phyloP scores from a whole-genome alignment of 2,329 filamentous ascomycete genomes.

The Exophiala aquamarina region DNA sequence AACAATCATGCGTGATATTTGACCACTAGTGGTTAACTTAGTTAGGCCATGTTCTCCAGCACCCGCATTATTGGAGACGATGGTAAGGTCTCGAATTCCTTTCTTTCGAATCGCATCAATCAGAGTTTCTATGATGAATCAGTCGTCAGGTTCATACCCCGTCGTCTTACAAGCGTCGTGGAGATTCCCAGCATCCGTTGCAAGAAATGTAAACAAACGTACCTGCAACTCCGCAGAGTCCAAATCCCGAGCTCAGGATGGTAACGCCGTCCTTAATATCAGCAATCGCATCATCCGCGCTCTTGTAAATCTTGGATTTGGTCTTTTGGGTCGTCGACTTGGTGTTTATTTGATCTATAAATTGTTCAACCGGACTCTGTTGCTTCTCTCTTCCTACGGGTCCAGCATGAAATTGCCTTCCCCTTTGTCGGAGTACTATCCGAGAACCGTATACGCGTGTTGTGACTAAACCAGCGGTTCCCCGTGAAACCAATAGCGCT shows the following conservation, averaged over 20 bases:
- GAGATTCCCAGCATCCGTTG: slow-evolving; percentile 8
- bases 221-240: slow-evolving; percentile 76
- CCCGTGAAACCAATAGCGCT: background rate
- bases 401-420: background rate
- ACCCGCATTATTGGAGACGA: slow-evolving; percentile 80
- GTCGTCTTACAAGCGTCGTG: too few species aligned
- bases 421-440: background rate
- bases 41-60: slow-evolving; percentile 68
- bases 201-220: slow-evolving; percentile 19
- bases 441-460: background rate
- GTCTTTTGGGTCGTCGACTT: slow-evolving; percentile 18
- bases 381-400: background rate
- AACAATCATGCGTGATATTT: slow-evolving; percentile 70
- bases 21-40: slow-evolving; percentile 67
- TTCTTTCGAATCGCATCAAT: slow-evolving; percentile 67
- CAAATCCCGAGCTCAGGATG: slow-evolving; percentile 75
- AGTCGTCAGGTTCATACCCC: too few species aligned
- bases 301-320: slow-evolving; percentile 37
- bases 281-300: slow-evolving; percentile 66
- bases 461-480: background rate
- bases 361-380: background rate
- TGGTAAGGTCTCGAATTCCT: slow-evolving; percentile 63
- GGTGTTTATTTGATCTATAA: background rate
- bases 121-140: slow-evolving; percentile 57
- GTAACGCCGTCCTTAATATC: slow-evolving; percentile 70